A percentile compares a stretch with the other conserved stretches of the same genome.
phyloP scores from a whole-genome alignment of 805 yeast species.

The Cyberlindnera sargentensis region DNA sequence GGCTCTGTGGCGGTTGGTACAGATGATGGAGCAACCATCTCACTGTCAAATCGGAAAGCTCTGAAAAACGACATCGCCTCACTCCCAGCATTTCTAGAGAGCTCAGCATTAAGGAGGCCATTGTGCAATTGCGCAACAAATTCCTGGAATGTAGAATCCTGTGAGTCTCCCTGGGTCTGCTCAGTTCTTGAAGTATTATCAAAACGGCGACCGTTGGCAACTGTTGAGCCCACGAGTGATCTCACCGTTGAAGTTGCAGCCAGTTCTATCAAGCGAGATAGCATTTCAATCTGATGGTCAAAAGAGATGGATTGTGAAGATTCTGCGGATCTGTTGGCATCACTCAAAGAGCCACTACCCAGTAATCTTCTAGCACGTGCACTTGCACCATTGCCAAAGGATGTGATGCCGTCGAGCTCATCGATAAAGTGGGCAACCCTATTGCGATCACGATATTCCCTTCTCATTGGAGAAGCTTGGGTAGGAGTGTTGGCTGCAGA shows the following conservation, averaged over 20 bases:
- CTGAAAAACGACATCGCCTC: constrained; percentile 31
- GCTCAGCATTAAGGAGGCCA: constrained; percentile 34
- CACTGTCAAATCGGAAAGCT: constrained; percentile 35
- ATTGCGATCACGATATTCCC: background rate
- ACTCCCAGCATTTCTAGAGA: constrained; percentile 20
- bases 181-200: constrained; percentile 20
- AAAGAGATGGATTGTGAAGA: constrained; percentile 6
- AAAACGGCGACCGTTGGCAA: constrained; percentile 23
- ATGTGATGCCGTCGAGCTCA: constrained; percentile 19
- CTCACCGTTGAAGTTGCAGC: constrained; percentile 40
- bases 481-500: background rate
- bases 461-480: background rate
- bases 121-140: constrained; percentile 35
- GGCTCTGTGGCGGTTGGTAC: background rate
- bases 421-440: constrained; percentile 9
- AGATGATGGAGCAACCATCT: background rate
- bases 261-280: constrained; percentile 35
- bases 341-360: background rate
- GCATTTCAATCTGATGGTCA: constrained; percentile 33
- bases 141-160: constrained; percentile 36
- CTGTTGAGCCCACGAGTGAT: constrained; percentile 28
- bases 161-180: background rate
- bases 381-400: constrained; percentile 2
- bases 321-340: background rate
- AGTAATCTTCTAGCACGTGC: too few species aligned